Conservation (phyloP, 1,284 basidiomycete species). For the Trichosporon ovoides region DNA sequence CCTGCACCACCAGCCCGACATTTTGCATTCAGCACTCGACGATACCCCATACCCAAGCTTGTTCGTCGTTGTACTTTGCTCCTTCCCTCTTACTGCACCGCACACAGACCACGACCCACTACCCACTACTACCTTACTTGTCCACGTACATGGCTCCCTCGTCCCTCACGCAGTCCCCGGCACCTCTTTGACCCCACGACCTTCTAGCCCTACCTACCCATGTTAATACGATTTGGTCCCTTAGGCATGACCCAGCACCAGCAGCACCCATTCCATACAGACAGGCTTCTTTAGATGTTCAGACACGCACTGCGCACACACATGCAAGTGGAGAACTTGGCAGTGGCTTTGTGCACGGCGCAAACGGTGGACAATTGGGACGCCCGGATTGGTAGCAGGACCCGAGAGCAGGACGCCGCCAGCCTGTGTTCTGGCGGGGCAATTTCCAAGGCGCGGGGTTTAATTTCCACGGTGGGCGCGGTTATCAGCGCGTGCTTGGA, state of each 20-base stretch:
- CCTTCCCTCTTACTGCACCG: not conserved
- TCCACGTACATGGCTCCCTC: not conserved
- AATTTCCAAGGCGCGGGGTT: not conserved
- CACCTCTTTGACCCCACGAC: not conserved
- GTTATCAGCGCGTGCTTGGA: conserved; percentile 2
- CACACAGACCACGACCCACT: not conserved
- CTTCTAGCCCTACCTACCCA: not conserved
- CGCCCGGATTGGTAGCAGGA: too few species aligned
- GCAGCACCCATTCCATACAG: not conserved
- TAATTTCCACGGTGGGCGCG: conserved; percentile 2
- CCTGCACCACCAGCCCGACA: conserved; percentile 4
- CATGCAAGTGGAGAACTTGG: too few species aligned
- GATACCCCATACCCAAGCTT: conserved; percentile 13
- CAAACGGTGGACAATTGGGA: too few species aligned
- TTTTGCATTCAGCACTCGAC: conserved; percentile 14
- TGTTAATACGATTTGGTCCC: conserved; percentile 1
- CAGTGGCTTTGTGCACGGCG: too few species aligned
- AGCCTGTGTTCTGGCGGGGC: too few species aligned
- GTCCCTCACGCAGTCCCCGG: not conserved
- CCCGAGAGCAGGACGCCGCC: too few species aligned
- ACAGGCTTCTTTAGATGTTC: too few species aligned
- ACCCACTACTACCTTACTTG: not conserved
- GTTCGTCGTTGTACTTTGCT: conserved; percentile 4
- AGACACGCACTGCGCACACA: too few species aligned
- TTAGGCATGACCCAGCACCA: too few species aligned